Base-by-base conservation (phyloP, 345 rosid genomes). In the Salix koriyanagi region DNA sequence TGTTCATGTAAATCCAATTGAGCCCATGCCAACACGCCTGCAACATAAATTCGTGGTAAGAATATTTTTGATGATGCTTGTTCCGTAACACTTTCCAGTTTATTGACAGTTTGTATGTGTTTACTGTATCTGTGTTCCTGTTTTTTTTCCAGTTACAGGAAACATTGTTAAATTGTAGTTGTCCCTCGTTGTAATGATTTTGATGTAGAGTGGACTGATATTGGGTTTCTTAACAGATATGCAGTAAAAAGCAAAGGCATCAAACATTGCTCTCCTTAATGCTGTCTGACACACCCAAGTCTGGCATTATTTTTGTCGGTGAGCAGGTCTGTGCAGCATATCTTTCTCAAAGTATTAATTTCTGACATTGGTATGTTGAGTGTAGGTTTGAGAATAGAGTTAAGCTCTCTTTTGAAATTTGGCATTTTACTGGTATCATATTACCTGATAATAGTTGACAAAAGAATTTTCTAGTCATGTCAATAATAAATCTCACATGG, bases 221-320 rank as follows among this genome's bases (percentile, higher is more conserved):
- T 37, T 50, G 52, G 58, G 16, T 67, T 73, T 23, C 76, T 80
- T 79, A 44, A 67, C 84, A 95, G 99, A 75, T 84, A 46, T 89
- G 97, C 81, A 70, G 32, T 76, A 88, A 87, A 78, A 74, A 71
- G 58, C 75, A 64, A 72, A 91, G 87, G 85, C 89, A 81, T 76
- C 91, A 83, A 78, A 76, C 84, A 34, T 77, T 95, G 79, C 89
- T 86, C 74, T 81, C 89, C 76, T 85, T 91, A 70, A 74, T 95
- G 70, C 84, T 87, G 67, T 75, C 85, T 75, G 96, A 95, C 83
- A 77, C 79, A 70, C 94, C 96, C 9, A 84, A 84, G 76, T 89
- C 93, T 48, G 90, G 86, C 78, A 93, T 93, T 78, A 83, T 95
- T 75, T 95, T 95, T 84, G 97, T 87, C 54, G 90, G 88, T 23